Percentiles rank a stretch among this genome's conserved stretches.
Evolutionary conservation across 208 protist genomes (phyloP).

Genomic region (Trypanosoma theileri): DNA sequence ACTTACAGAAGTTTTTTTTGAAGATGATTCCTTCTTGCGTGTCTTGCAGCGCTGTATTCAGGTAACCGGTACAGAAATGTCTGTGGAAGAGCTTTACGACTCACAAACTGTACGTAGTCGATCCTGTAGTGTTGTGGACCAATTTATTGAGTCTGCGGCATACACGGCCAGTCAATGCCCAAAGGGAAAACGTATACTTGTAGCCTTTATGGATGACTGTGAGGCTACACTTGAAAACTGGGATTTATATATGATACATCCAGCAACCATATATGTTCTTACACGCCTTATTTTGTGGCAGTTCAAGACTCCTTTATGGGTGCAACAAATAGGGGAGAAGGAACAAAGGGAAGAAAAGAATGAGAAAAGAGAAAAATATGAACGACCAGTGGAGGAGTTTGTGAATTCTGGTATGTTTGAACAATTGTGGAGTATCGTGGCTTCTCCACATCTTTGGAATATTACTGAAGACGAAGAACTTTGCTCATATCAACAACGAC

Average conservation of each 20-base stretch:
- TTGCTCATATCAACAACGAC: constrained; percentile 76
- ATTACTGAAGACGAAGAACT: constrained; percentile 69
- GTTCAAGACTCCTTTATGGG: constrained; percentile 37
- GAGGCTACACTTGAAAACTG: constrained; percentile 69
- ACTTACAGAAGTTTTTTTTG: constrained; percentile 29
- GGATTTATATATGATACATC: constrained; percentile 82
- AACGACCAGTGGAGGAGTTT: constrained; percentile 47
- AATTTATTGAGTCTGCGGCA: constrained; percentile 63
- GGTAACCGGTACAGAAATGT: constrained; percentile 57
- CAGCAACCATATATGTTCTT: constrained; percentile 73
- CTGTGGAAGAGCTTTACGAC: constrained; percentile 57
- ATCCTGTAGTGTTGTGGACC: constrained; percentile 63
- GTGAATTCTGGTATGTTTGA: constrained; percentile 66
- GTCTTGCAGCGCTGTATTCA: constrained; percentile 64
- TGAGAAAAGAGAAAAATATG: background rate
- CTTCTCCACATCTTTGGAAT: constrained; percentile 79
- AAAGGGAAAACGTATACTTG: constrained; percentile 15
- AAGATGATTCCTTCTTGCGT: constrained; percentile 26
- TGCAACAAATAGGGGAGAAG: too few relatives aligned
- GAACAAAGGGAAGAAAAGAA: too few relatives aligned
- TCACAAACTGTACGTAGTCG: constrained; percentile 35
- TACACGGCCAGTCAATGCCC: constrained; percentile 33
- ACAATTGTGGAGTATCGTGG: constrained; percentile 80
- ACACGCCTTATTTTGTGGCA: constrained; percentile 76
- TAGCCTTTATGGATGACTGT: constrained; percentile 62